Conservation (phyloP, 2,329 filamentous ascomycete species). For the Aspergillus eucalypticola region DNA sequence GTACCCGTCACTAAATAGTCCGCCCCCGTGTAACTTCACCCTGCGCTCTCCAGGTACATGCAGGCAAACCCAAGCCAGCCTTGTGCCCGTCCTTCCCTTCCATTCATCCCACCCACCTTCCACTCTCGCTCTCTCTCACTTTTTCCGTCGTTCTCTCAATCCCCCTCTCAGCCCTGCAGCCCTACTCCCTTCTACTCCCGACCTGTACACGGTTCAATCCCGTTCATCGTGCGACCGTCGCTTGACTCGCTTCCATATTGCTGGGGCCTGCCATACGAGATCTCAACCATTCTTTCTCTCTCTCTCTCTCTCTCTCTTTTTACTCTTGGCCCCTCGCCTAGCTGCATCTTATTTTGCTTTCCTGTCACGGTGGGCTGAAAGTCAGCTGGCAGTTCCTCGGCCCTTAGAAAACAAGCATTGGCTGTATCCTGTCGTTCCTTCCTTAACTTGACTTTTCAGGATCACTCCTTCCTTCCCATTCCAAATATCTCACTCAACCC, state of each 20-base stretch:
- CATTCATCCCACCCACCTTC: not conserved
- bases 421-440: not conserved
- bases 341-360: not conserved
- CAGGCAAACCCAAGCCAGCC: not conserved
- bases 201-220: not conserved
- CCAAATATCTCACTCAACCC: not conserved
- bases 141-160: not conserved
- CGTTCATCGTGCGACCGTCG: not conserved
- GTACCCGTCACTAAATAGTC: too few species aligned
- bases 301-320: not conserved
- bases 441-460: not conserved
- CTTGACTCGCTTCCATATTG: not conserved
- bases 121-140: not conserved
- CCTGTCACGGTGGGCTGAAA: too few species aligned
- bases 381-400: too few species aligned
- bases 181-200: conserved; percentile 13
- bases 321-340: not conserved
- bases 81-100: not conserved
- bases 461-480: too few species aligned
- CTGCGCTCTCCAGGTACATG: not conserved
- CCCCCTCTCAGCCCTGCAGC: conserved; percentile 26
- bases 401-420: not conserved
- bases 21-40: too few species aligned
- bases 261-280: not conserved
- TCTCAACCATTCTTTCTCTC: not conserved